phyloP scores from a whole-genome alignment of 2,329 filamentous ascomycete genomes.

The Monosporascus sp. region DNA sequence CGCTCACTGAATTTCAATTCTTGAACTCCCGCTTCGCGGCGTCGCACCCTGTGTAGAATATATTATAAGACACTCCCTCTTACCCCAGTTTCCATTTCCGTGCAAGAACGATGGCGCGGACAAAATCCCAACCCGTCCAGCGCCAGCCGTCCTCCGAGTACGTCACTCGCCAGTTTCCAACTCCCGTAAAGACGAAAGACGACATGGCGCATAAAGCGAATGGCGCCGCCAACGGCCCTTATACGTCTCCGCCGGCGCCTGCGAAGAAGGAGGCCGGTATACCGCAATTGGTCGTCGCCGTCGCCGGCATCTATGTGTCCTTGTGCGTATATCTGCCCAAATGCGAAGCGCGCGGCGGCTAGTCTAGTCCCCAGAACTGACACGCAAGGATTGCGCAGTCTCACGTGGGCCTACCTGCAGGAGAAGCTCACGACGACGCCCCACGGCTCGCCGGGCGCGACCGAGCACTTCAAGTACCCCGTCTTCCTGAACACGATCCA shows the following conservation, averaged over 20 bases:
- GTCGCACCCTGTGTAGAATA: no score
- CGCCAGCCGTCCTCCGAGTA: conserved; percentile 64
- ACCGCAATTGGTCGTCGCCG: conserved; percentile 74
- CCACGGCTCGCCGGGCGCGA: conserved; percentile 60
- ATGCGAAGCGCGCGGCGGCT: not conserved
- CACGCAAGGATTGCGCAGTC: conserved; percentile 38
- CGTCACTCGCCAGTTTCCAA: conserved; percentile 32
- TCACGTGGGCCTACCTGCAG: conserved; percentile 95
- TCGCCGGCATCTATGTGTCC: conserved; percentile 92
- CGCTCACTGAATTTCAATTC: not conserved
- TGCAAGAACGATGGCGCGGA: conserved; percentile 55
- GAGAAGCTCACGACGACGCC: conserved; percentile 93
- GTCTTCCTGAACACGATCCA: conserved; percentile 96
- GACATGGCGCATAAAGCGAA: conserved; percentile 18
- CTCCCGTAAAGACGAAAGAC: conserved; percentile 23
- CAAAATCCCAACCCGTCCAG: conserved; percentile 59
- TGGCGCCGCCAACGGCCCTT: conserved; percentile 11
- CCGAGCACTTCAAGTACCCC: conserved; percentile 84
- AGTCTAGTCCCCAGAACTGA: not conserved
- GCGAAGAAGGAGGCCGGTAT: conserved; percentile 53
- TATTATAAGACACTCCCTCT: not conserved
- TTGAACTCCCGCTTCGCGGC: no score
- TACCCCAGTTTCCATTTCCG: not conserved
- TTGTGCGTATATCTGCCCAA: conserved; percentile 58
- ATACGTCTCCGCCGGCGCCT: conserved; percentile 15